phyloP scores from a whole-genome alignment of 140 eudicot genomes.

The Flaveria floridana region DNA sequence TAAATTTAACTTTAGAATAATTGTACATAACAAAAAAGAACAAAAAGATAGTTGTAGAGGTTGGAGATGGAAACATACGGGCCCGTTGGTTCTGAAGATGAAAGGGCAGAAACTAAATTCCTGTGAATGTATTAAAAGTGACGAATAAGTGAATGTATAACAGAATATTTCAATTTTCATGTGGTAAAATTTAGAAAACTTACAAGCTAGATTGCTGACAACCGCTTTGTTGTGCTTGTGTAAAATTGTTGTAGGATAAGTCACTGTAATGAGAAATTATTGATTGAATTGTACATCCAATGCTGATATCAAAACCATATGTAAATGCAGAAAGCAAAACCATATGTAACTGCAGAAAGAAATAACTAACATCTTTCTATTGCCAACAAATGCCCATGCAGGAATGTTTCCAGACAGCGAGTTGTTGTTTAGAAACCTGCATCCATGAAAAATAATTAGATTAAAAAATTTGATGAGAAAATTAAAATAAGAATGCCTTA shows the following conservation, averaged over 20 bases:
- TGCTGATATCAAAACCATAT: not conserved
- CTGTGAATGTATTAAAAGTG: slow-evolving; percentile 33
- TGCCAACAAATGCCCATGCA: slow-evolving; percentile 35
- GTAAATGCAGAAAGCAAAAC: not conserved
- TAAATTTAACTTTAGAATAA: slow-evolving; percentile 17
- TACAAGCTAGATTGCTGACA: slow-evolving; percentile 55
- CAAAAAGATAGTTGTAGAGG: not conserved
- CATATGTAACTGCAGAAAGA: slow-evolving; percentile 8
- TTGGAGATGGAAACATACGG: slow-evolving; percentile 34
- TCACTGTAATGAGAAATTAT: slow-evolving; percentile 47
- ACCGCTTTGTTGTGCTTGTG: slow-evolving; percentile 26
- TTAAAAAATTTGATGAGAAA: not conserved
- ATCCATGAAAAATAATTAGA: slow-evolving; percentile 14
- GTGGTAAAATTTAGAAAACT: slow-evolving; percentile 25
- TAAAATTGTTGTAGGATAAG: slow-evolving; percentile 68
- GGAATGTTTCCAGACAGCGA: slow-evolving; percentile 53
- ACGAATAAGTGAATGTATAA: slow-evolving; percentile 16
- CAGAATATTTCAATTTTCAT: not conserved
- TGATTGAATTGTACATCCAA: slow-evolving; percentile 1
- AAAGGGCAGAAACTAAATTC: slow-evolving; percentile 51
- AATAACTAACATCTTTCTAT: slow-evolving; percentile 44
- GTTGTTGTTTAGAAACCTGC: slow-evolving; percentile 60
- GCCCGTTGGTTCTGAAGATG: slow-evolving; percentile 38
- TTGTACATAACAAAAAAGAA: not conserved
- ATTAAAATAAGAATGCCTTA: not conserved